Base-by-base conservation (phyloP, 352 stramenopile genomes). In the Salisapilia sapeloensis region DNA sequence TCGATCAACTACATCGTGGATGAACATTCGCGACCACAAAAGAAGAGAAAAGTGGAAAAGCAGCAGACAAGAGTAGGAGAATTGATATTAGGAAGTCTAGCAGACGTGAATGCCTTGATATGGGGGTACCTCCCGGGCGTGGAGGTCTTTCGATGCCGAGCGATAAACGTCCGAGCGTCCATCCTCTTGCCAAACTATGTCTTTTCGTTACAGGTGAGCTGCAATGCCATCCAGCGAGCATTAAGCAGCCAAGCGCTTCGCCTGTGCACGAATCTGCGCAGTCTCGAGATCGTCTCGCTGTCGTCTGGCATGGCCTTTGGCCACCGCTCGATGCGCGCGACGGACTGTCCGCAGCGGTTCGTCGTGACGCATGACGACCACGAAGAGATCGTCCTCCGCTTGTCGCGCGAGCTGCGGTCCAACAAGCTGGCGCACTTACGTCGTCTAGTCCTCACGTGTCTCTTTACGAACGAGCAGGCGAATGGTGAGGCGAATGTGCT, bases 381-480 rank as follows among this genome's bases (percentile, higher is more conserved):
- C 45, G 74, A 89, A 44, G 54, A 84, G 53, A 89, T 89, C 44
- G 69, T 89, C 25, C 23, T 79, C 32, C 56, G 61, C 18, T 46
- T 89, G n/a, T 52, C 64, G 14, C 44, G 72, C 44, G 66, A 82
- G 37, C 71, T 89, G 24, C 63, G 56, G 5, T 41, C 40, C 36
- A 62, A 64, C 20, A 53, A 57, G 27, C 85, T 85, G 38, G 45
- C 57, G 1, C 46, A 40, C 1, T 59, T 89, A 20, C 53, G 40
- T 6, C 66, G 64, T 0, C 50, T 89, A 30, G 75, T 60, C 17
- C 57, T 84, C 35, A 80, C 67, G 46, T 85, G 66, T 35, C 41
- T 89, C 16, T 89, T 89, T 39, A 89, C 74, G 13, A 89, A 89
- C 52, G 74, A 89, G 40, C 66, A 89, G 44, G 69, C 74, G 3